Percentiles rank a stretch among this genome's conserved stretches.
Evolutionary conservation across 1,139 yeast genomes (phyloP).

Genomic region (Yamadazyma aaseri): DNA sequence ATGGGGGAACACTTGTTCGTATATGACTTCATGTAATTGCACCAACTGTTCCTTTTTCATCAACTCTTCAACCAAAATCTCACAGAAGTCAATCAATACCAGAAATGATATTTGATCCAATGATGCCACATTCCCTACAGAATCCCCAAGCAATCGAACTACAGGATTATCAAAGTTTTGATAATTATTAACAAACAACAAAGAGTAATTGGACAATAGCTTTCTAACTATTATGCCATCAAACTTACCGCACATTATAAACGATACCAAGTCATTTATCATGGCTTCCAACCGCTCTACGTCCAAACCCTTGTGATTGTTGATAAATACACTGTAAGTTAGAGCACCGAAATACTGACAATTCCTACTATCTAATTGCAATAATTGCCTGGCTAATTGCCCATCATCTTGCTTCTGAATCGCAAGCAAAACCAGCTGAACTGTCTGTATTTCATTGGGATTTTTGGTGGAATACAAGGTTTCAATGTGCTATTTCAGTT

Average conservation of each 20-base stretch:
- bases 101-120: slow-evolving; percentile 9
- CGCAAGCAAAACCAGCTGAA: slow-evolving; percentile 53
- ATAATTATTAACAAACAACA: slow-evolving; percentile 42
- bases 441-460: slow-evolving; percentile 39
- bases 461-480: slow-evolving; percentile 41
- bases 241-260: slow-evolving; percentile 1
- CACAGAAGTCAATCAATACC: slow-evolving; percentile 31
- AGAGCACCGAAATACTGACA: slow-evolving; percentile 73
- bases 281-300: slow-evolving; percentile 4
- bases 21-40: slow-evolving; percentile 30
- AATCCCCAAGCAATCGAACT: slow-evolving; percentile 6
- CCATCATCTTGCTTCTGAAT: slow-evolving; percentile 57
- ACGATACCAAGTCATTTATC: slow-evolving; percentile 1
- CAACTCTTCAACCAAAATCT: slow-evolving; percentile 59
- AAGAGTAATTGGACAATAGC: slow-evolving; percentile 51
- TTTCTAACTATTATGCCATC: slow-evolving; percentile 30
- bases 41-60: slow-evolving; percentile 29
- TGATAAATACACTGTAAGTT: slow-evolving; percentile 60
- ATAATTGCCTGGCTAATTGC: slow-evolving; percentile 47
- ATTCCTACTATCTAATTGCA: slow-evolving; percentile 39
- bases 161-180: slow-evolving; percentile 17
- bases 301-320: slow-evolving; percentile 25
- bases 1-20: slow-evolving; percentile 16
- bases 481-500: slow-evolving; percentile 36
- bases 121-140: slow-evolving; percentile 2